Evolutionary conservation across 768 basidiomycete genomes (phyloP).

Genomic region (Austroboletus festivus): DNA sequence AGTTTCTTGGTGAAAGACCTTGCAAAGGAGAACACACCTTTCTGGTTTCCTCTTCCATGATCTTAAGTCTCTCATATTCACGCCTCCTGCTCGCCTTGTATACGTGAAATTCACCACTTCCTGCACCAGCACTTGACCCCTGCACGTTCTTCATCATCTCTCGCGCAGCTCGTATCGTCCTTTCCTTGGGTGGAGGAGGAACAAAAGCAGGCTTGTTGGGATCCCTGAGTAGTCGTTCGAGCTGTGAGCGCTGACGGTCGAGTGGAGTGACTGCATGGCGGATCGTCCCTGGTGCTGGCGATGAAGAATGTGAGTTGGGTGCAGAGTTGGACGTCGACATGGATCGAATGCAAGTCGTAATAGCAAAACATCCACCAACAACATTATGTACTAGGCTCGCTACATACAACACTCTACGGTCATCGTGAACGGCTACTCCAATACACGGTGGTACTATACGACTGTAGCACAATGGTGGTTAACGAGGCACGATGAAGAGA

Average conservation of each 20-base stretch:
- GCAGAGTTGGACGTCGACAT: constrained; percentile 32
- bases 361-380: constrained; percentile 25
- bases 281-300: constrained; percentile 28
- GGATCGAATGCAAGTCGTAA: constrained; percentile 7
- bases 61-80: constrained; percentile 91
- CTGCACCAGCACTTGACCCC: constrained; percentile 95
- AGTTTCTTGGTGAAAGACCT: neutral
- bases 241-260: constrained; percentile 59
- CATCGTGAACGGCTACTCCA: neutral
- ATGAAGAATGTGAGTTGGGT: constrained; percentile 29
- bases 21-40: constrained; percentile 52
- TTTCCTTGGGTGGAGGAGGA: constrained; percentile 79
- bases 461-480: constrained; percentile 16
- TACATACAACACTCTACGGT: constrained; percentile 11
- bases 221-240: constrained; percentile 87
- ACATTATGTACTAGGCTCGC: neutral
- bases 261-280: constrained; percentile 50
- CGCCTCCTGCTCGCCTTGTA: constrained; percentile 93
- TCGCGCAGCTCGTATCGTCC: constrained; percentile 72
- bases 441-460: constrained; percentile 15
- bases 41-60: constrained; percentile 79
- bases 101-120: constrained; percentile 97
- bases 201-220: constrained; percentile 80
- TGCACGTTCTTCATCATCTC: constrained; percentile 99
- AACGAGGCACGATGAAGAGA: neutral